Evolutionary conservation across 2,329 filamentous ascomycete genomes (phyloP), one percentile per base, ranked within the genome.

Genomic region (Talaromyces sp.): DNA sequence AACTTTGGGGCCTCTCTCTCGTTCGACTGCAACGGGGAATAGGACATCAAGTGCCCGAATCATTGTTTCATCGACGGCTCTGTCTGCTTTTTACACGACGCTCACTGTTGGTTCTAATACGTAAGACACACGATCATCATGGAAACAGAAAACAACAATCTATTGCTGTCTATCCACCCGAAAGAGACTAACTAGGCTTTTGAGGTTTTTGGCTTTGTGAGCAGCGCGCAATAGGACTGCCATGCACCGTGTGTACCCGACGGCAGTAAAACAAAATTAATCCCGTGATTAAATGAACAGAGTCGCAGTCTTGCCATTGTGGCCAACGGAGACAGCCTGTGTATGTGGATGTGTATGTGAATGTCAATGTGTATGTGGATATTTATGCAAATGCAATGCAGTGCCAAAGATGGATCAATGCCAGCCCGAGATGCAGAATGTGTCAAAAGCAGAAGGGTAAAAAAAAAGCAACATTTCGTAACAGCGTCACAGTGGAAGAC

Each of bases 401-500:
- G 30, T 52, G 50, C 50, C 3, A 31, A 52, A 47, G 6, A 47
- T 27, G 18, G 18, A 31, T n/a, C 12, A 53, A 53, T 53, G 50
- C 50, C 28, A 8, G 27, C 28, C 14, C 16, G 14, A 53, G 7
- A 31, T 10, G 30, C 27, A 31, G 7, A 53, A 9, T 7, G 31
- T 18, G 10, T 31, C 50, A 23, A 31, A 31, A 31, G 12, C 27
- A 53, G 10, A 31, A 53, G 31, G 8, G 36, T 47, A 36, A 57
- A 56, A 42, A 34, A 31, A 63, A 63, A 52, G 42, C 27, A 52
- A 56, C 4, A 57, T 23, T 44, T 55, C 58, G 34, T 61, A 58
- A 57, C 28, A 34, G 52, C 56, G 44, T 56, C 27, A 40, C 27
- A 16, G 12, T 12, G 27, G 28, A 61, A 27, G 30, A 40, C 10